A percentile compares a stretch with the other conserved stretches of the same genome.
Evolutionary conservation across 805 yeast species (phyloP).

Genomic region (Millerago galiae): DNA sequence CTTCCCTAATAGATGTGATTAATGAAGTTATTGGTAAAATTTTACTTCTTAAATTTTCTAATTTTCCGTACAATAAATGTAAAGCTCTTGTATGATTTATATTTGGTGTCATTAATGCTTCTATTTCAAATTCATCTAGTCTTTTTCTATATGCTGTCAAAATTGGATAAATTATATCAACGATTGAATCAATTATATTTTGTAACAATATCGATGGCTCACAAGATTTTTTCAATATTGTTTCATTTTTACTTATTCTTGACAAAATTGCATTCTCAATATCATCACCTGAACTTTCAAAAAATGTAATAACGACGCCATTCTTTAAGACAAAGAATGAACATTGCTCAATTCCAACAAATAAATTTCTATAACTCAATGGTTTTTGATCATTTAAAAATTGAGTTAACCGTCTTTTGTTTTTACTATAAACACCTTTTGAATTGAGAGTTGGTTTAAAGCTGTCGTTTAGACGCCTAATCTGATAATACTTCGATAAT

Average conservation of each 20-base stretch:
- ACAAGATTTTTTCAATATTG: slow-evolving; percentile 43
- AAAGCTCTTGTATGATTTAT: slow-evolving; percentile 45
- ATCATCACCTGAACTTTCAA: slow-evolving; percentile 50
- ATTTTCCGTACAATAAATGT: slow-evolving; percentile 48
- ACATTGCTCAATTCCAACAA: slow-evolving; percentile 51
- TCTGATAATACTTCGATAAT: slow-evolving; percentile 20
- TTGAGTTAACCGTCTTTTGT: slow-evolving; percentile 8
- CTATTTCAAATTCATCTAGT: slow-evolving; percentile 44
- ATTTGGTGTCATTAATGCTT: slow-evolving; percentile 43
- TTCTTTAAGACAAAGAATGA: slow-evolving; percentile 41
- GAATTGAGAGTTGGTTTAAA: slow-evolving; percentile 18
- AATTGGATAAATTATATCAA: slow-evolving; percentile 48
- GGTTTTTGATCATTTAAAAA: slow-evolving; percentile 38
- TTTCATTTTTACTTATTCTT: slow-evolving; percentile 38
- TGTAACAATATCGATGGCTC: slow-evolving; percentile 49
- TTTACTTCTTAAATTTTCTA: slow-evolving; percentile 39
- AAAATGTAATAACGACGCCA: slow-evolving; percentile 46
- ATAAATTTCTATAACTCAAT: slow-evolving; percentile 33
- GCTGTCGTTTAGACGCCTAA: slow-evolving; percentile 29
- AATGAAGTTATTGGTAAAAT: slow-evolving; percentile 42
- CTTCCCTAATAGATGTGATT: slow-evolving; percentile 39
- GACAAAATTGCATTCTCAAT: slow-evolving; percentile 45
- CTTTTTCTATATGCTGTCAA: slow-evolving; percentile 44
- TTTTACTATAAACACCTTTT: slow-evolving; percentile 6
- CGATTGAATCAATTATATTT: slow-evolving; percentile 47